These are phyloP conservation scores for Eucalyptus globulus DNA, from an alignment of 345 rosid species.

Conservation along the genomic window DNA sequence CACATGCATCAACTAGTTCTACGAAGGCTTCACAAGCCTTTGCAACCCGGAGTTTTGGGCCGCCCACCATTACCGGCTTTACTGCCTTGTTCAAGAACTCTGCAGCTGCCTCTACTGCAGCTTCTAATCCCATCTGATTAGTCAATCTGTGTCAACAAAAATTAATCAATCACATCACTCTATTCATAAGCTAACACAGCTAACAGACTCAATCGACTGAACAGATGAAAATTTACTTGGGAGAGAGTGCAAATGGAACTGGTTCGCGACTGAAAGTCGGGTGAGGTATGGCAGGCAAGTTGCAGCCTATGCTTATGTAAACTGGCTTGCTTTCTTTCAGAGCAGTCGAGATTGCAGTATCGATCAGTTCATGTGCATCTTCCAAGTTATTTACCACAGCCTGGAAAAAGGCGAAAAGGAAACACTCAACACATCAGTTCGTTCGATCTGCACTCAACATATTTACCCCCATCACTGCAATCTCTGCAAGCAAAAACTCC, in stretches of 20 bases:
- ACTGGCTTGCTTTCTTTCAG: constrained; percentile 83
- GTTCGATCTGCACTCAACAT: not conserved
- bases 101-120: constrained; percentile 60
- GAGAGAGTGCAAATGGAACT: constrained; percentile 49
- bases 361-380: constrained; percentile 72
- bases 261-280: constrained; percentile 61
- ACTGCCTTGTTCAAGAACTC: constrained; percentile 73
- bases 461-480: not conserved
- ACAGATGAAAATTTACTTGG: constrained; percentile 15
- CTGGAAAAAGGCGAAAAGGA: not conserved
- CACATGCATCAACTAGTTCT: constrained; percentile 53
- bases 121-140: constrained; percentile 51
- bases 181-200: not conserved
- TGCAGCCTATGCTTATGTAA: constrained; percentile 64
- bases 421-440: not conserved
- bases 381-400: constrained; percentile 76
- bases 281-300: constrained; percentile 57
- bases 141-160: constrained; percentile 20
- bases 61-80: constrained; percentile 67
- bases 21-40: constrained; percentile 41
- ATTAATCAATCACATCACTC: not conserved
- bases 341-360: constrained; percentile 65
- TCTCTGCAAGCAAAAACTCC: not conserved
- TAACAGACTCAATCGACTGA: not conserved
- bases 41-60: constrained; percentile 58